phyloP scores from a whole-genome alignment of 2,329 filamentous ascomycete genomes.

The Geosmithia flava region DNA sequence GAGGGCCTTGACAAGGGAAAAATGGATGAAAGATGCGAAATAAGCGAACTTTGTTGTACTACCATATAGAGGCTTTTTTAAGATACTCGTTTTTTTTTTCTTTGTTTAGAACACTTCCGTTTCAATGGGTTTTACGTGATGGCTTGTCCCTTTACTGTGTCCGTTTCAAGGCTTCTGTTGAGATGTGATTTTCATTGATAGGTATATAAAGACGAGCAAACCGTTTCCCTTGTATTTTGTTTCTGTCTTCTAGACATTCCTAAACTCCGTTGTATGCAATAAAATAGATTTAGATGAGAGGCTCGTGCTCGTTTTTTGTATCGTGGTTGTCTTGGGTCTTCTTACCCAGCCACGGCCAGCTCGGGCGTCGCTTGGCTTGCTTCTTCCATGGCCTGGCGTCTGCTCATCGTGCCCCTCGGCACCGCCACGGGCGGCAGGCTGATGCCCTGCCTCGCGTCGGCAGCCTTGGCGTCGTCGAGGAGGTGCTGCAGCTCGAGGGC shows the following conservation, averaged over 20 bases:
- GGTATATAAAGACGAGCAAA: too few relatives aligned
- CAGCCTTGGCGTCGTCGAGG: constrained; percentile 46
- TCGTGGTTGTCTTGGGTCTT: neutral
- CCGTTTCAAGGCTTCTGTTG: too few relatives aligned
- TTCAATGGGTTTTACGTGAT: neutral
- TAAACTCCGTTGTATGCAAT: too few relatives aligned
- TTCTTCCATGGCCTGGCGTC: neutral
- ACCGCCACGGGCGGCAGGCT: constrained; percentile 18
- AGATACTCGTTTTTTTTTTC: constrained; percentile 16
- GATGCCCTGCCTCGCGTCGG: constrained; percentile 53
- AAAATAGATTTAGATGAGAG: too few relatives aligned
- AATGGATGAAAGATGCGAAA: constrained; percentile 6
- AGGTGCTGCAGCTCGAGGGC: constrained; percentile 53
- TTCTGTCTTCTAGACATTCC: too few relatives aligned
- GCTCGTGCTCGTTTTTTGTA: too few relatives aligned
- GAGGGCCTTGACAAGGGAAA: neutral
- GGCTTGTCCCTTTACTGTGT: too few relatives aligned
- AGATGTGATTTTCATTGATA: too few relatives aligned
- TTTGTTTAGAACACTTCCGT: neutral
- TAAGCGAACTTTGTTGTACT: constrained; percentile 14
- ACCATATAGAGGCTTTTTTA: constrained; percentile 18
- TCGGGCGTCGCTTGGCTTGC: neutral
- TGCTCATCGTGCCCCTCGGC: too few relatives aligned
- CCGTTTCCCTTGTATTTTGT: too few relatives aligned
- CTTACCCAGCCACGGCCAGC: neutral